Conservation (phyloP, 768 basidiomycete genomes). For the Hydnomerulius pinastri region DNA sequence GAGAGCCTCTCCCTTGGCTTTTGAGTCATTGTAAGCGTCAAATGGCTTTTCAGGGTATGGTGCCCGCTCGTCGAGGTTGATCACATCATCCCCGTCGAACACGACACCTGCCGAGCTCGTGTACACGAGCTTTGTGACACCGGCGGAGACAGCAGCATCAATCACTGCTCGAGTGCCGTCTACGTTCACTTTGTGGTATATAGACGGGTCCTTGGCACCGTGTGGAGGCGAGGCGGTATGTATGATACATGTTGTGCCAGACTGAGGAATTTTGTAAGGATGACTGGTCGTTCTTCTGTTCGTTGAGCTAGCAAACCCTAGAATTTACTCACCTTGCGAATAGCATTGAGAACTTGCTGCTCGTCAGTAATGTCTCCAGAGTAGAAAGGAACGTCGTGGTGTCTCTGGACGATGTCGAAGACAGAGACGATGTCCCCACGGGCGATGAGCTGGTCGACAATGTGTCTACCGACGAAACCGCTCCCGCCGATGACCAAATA, state of each 20-base stretch:
- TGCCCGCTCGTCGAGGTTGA: slow-evolving; percentile 87
- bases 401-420: slow-evolving; percentile 91
- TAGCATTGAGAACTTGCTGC: slow-evolving; percentile 66
- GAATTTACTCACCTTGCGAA: slow-evolving; percentile 60
- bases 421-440: slow-evolving; percentile 81
- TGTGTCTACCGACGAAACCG: slow-evolving; percentile 88
- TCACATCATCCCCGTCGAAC: slow-evolving; percentile 79
- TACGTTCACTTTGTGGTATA: slow-evolving; percentile 94
- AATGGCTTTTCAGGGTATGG: slow-evolving; percentile 70
- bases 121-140: slow-evolving; percentile 87
- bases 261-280: slow-evolving; percentile 43
- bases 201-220: slow-evolving; percentile 61
- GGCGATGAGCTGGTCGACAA: slow-evolving; percentile 81
- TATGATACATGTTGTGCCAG: slow-evolving; percentile 86
- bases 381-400: slow-evolving; percentile 86
- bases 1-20: slow-evolving; percentile 82
- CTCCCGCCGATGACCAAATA: slow-evolving; percentile 95
- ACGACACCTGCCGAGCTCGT: slow-evolving; percentile 92
- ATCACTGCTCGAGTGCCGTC: slow-evolving; percentile 87
- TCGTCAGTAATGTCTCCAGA: slow-evolving; percentile 87
- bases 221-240: slow-evolving; percentile 91
- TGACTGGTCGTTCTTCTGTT: background rate
- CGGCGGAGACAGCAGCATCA: slow-evolving; percentile 69
- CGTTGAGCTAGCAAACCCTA: background rate
- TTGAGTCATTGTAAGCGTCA: slow-evolving; percentile 94